A percentile compares a stretch with the other conserved stretches of the same genome.
These are phyloP conservation scores for Zygnema circumcarinatum DNA, from an alignment of 139 green algal genomes.

Conservation along the genomic window DNA sequence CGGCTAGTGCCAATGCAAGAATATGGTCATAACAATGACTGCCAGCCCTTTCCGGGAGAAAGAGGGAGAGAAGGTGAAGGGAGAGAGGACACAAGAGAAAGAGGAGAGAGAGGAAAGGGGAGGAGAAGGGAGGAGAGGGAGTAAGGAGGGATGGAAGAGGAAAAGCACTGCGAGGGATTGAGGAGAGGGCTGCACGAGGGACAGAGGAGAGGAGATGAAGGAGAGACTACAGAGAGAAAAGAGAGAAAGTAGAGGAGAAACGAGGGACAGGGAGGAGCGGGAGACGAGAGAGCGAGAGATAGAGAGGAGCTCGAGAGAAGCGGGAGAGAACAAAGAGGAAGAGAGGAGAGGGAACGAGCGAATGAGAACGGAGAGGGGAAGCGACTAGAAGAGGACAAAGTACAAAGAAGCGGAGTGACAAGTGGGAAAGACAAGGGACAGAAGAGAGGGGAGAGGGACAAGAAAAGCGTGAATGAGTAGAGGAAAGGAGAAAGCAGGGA, in stretches of 20 bases:
- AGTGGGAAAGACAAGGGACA: not conserved
- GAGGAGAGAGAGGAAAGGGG: not conserved
- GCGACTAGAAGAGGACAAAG: not conserved
- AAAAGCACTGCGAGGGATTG: no score
- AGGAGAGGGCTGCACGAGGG: no score
- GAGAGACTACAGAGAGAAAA: not conserved
- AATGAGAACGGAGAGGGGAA: not conserved
- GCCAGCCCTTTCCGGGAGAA: no score
- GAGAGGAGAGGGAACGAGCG: not conserved
- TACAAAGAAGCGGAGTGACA: not conserved
- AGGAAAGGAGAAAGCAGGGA: not conserved
- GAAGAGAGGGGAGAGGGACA: not conserved
- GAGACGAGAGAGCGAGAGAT: not conserved
- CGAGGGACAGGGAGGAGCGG: not conserved
- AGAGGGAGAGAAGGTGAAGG: not conserved
- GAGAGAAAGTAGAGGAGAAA: not conserved
- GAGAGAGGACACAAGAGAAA: not conserved
- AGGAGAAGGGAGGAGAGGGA: not conserved
- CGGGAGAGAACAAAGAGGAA: not conserved
- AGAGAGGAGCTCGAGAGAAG: not conserved
- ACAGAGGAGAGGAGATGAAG: no score
- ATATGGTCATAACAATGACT: no score
- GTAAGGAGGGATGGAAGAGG: not conserved
- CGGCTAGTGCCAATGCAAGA: no score
- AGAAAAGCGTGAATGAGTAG: not conserved